Evolutionary conservation across 2,329 filamentous ascomycete genomes (phyloP).

Genomic region (Hysterium pulicare): DNA sequence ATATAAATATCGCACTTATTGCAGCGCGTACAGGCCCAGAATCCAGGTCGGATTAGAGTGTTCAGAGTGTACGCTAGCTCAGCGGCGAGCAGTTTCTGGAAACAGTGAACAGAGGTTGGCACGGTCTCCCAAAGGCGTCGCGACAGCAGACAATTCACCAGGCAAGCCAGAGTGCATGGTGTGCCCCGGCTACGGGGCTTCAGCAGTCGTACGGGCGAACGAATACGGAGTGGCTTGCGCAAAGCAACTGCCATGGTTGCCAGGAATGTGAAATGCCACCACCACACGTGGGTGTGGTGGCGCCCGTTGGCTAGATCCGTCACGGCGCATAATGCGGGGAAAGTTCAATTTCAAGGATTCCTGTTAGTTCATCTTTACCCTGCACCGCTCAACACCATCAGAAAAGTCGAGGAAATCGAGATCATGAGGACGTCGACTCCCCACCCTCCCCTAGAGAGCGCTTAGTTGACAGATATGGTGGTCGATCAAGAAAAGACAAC

Average conservation of each 20-base stretch:
- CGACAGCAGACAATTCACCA: no score
- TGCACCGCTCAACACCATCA: constrained; percentile 5
- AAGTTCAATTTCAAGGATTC: constrained; percentile 1
- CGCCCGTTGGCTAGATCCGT: background rate
- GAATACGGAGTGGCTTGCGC: background rate
- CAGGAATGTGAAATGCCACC: background rate
- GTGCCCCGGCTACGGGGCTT: no score
- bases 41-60: background rate
- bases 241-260: background rate
- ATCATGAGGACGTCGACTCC: constrained; percentile 12
- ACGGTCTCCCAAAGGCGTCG: no score
- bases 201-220: no score
- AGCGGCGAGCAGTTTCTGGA: no score
- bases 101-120: no score
- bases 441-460: constrained; percentile 2
- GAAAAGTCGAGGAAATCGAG: background rate
- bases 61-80: no score
- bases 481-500: constrained; percentile 1
- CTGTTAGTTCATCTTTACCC: constrained; percentile 1
- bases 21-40: background rate
- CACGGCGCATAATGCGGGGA: constrained; percentile 6
- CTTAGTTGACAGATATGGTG: constrained; percentile 3
- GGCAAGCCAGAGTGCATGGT: no score
- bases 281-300: constrained; percentile 1
- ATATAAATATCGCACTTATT: background rate